phyloP scores from a whole-genome alignment of 1,284 basidiomycete genomes.

The Exobasidium rhododendri region DNA sequence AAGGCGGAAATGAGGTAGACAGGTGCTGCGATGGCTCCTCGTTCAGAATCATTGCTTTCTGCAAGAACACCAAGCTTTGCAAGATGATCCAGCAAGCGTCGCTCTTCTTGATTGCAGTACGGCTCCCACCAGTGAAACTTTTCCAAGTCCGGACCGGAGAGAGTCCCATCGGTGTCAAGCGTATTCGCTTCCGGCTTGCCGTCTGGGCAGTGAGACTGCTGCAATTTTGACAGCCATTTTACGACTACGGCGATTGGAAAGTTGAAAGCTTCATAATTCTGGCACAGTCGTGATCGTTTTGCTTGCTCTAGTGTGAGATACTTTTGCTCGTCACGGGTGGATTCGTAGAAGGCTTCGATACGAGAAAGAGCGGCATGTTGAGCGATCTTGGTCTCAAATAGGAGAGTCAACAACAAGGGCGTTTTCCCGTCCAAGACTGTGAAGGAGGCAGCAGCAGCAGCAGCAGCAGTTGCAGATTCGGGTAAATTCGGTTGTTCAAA shows the following conservation, averaged over 20 bases:
- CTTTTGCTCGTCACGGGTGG: conserved; percentile 3
- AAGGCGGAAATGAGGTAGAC: conserved; percentile 46
- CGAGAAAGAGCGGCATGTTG: conserved; percentile 46
- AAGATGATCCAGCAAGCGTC: conserved; percentile 29
- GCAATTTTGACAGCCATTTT: conserved; percentile 30
- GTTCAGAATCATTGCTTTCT: conserved; percentile 12
- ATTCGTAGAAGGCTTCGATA: conserved; percentile 50
- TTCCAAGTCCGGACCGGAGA: background rate
- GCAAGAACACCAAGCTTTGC: conserved; percentile 22
- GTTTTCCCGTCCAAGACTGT: too few relatives aligned
- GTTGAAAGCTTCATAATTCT: conserved; percentile 51
- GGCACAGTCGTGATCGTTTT: conserved; percentile 30
- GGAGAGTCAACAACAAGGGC: conserved; percentile 31
- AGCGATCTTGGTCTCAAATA: conserved; percentile 31
- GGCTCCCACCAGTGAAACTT: conserved; percentile 28
- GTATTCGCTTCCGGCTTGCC: background rate
- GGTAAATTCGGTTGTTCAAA: too few relatives aligned
- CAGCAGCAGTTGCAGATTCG: too few relatives aligned
- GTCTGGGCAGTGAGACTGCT: conserved; percentile 17
- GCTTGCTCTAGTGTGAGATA: conserved; percentile 37
- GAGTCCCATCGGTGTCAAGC: background rate
- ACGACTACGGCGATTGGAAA: conserved; percentile 33
- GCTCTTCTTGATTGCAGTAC: conserved; percentile 36
- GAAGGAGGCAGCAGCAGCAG: too few relatives aligned
- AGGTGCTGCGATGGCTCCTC: background rate